Percentiles rank a stretch among this genome's conserved stretches.
phyloP scores from a whole-genome alignment of 2,329 filamentous ascomycete genomes.

The Cladosporium sp. region DNA sequence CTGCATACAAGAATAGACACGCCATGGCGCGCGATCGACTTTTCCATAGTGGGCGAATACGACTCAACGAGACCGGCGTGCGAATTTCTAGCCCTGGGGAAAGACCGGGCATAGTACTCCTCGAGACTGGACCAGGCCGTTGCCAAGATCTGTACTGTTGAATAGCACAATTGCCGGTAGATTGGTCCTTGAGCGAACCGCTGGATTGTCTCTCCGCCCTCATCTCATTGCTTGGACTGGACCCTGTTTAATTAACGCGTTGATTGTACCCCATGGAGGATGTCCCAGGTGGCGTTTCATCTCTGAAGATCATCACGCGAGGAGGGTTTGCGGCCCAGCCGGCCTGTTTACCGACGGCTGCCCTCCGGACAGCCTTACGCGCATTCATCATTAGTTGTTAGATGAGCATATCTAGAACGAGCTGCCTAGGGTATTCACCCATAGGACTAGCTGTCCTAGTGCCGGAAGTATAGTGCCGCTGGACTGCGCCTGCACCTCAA shows the following conservation, averaged over 20 bases:
- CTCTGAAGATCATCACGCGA: constrained; percentile 6
- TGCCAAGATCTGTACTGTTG: not conserved
- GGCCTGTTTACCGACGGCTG: not conserved
- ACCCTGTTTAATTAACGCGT: not conserved
- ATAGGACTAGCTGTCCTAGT: too few species aligned
- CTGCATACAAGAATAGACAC: not conserved
- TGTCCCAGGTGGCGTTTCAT: not conserved
- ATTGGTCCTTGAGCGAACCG: not conserved
- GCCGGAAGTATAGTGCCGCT: too few species aligned
- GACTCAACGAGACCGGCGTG: not conserved
- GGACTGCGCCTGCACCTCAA: too few species aligned
- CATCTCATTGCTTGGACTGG: not conserved
- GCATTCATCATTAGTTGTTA: not conserved
- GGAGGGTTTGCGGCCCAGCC: not conserved
- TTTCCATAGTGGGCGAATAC: not conserved
- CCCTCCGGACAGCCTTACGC: not conserved
- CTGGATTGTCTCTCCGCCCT: not conserved
- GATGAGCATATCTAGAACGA: not conserved
- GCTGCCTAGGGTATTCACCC: too few species aligned
- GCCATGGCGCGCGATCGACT: not conserved
- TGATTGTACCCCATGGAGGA: constrained; percentile 1
- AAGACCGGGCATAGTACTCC: not conserved
- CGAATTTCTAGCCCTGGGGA: not conserved
- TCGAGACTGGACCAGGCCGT: not conserved
- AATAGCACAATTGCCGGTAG: not conserved